Evolutionary conservation across 2,329 filamentous ascomycete genomes (phyloP).

Genomic region (Pleurostoma richardsiae): DNA sequence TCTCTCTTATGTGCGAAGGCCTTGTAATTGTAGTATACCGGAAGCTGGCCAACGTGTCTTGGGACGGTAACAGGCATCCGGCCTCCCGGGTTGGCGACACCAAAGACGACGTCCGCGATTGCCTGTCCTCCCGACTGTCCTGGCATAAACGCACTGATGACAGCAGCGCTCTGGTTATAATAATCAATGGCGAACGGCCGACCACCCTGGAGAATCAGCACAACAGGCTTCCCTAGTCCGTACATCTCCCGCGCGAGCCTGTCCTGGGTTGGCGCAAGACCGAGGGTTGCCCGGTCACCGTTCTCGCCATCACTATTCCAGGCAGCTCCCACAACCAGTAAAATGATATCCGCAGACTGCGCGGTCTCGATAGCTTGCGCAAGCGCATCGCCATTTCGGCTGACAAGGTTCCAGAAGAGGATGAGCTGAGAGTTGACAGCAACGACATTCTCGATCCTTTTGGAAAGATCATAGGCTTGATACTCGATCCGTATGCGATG

Average conservation of each 20-base stretch:
- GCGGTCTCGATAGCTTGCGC: conserved; percentile 28
- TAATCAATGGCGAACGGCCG: conserved; percentile 32
- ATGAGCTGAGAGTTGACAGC: conserved; percentile 35
- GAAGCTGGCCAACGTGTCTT: conserved; percentile 25
- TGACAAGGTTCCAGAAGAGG: conserved; percentile 40
- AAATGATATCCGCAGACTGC: conserved; percentile 26
- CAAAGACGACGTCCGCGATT: conserved; percentile 28
- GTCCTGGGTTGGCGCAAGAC: conserved; percentile 29
- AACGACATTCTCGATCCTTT: conserved; percentile 30
- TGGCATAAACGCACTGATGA: conserved; percentile 30
- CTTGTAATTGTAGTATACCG: conserved; percentile 29
- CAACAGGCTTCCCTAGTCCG: conserved; percentile 29
- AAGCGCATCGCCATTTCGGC: conserved; percentile 20
- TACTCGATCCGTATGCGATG: conserved; percentile 34
- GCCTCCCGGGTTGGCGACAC: conserved; percentile 23
- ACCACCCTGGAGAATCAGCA: conserved; percentile 34
- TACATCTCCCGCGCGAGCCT: conserved; percentile 28
- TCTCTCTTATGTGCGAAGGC: conserved; percentile 16
- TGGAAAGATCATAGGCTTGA: conserved; percentile 32
- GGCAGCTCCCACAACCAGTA: conserved; percentile 33
- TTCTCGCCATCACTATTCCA: conserved; percentile 40
- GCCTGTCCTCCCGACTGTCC: conserved; percentile 26
- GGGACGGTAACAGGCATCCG: conserved; percentile 27
- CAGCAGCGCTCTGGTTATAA: conserved; percentile 31
- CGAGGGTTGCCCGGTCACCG: conserved; percentile 31